Percentiles rank a stretch among this genome's conserved stretches.
These are phyloP conservation scores for Scortechinia acanthostroma DNA, from an alignment of 2,329 filamentous ascomycete genomes.

Conservation along the genomic window DNA sequence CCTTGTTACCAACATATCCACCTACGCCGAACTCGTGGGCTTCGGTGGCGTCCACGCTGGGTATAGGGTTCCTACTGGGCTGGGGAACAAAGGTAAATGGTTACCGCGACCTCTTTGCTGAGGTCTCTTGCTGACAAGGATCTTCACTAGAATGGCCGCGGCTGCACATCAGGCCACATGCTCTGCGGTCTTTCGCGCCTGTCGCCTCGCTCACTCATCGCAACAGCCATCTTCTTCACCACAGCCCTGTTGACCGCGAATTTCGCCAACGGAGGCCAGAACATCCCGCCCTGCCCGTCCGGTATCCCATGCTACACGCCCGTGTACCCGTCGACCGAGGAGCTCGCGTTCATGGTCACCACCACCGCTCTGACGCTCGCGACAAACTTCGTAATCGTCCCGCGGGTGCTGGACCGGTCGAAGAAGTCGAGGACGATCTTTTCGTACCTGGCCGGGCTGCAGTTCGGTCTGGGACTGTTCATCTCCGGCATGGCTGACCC, in stretches of 20 bases:
- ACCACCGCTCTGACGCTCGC: conserved; percentile 16
- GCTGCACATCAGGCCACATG: conserved; percentile 47
- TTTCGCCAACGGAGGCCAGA: conserved; percentile 15
- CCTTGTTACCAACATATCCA: conserved; percentile 31
- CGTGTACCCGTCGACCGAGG: conserved; percentile 25
- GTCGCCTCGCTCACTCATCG: conserved; percentile 36
- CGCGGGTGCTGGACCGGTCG: conserved; percentile 15
- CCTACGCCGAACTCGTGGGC: conserved; percentile 18
- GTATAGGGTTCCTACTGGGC: conserved; percentile 32
- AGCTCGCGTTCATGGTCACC: conserved; percentile 21
- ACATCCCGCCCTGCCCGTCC: conserved; percentile 25
- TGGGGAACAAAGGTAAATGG: conserved; percentile 39
- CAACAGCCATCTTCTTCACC: conserved; percentile 32
- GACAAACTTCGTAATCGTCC: conserved; percentile 21
- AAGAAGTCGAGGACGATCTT: conserved; percentile 21
- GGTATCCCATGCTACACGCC: conserved; percentile 34
- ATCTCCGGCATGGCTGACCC: conserved; percentile 41
- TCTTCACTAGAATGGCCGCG: conserved; percentile 27
- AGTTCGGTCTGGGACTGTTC: conserved; percentile 40
- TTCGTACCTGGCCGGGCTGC: conserved; percentile 33
- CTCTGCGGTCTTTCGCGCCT: conserved; percentile 40
- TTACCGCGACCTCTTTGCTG: not conserved
- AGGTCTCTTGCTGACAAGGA: conserved; percentile 2
- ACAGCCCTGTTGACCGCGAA: conserved; percentile 29
- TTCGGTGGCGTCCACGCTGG: conserved; percentile 24